Percentiles rank a stretch among this genome's conserved stretches.
Evolutionary conservation across 176 grass and related monocot genomes (phyloP).

Genomic region (Canna indica): DNA sequence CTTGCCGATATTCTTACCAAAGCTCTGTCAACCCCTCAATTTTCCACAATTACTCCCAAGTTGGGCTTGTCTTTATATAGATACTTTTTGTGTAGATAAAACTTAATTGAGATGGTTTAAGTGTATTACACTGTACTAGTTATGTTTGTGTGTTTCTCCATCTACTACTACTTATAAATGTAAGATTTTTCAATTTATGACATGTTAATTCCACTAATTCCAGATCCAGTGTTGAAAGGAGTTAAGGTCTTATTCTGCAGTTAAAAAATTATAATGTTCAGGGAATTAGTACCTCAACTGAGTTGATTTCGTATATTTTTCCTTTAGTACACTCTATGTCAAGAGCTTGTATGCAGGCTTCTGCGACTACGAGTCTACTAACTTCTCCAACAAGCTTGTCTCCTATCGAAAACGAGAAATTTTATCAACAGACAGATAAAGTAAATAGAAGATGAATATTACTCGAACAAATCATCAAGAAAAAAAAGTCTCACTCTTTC

Average conservation of each 20-base stretch:
- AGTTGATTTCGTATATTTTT: conserved; percentile 88
- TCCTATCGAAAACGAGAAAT: conserved; percentile 26
- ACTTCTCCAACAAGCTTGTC: conserved; percentile 89
- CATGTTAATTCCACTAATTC: background rate
- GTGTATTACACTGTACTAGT: too few species aligned
- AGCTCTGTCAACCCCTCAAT: too few species aligned
- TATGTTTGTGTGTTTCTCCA: too few species aligned
- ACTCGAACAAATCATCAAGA: background rate
- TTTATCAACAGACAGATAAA: background rate
- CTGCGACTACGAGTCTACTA: conserved; percentile 85
- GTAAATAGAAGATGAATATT: background rate
- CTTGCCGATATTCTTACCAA: too few species aligned
- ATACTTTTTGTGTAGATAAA: too few species aligned
- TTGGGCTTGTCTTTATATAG: too few species aligned
- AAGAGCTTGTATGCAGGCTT: conserved; percentile 93
- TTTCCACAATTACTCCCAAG: too few species aligned
- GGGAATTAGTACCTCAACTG: conserved; percentile 53
- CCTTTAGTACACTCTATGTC: conserved; percentile 72
- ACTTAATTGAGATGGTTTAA: too few species aligned
- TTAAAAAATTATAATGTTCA: background rate
- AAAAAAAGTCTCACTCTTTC: background rate
- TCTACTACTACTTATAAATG: too few species aligned
- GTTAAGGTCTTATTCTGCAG: background rate
- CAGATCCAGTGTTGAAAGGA: background rate
- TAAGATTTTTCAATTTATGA: too few species aligned